Evolutionary conservation across 1,139 yeast genomes (phyloP).

Genomic region (Blastobotrys malaysiensis): DNA sequence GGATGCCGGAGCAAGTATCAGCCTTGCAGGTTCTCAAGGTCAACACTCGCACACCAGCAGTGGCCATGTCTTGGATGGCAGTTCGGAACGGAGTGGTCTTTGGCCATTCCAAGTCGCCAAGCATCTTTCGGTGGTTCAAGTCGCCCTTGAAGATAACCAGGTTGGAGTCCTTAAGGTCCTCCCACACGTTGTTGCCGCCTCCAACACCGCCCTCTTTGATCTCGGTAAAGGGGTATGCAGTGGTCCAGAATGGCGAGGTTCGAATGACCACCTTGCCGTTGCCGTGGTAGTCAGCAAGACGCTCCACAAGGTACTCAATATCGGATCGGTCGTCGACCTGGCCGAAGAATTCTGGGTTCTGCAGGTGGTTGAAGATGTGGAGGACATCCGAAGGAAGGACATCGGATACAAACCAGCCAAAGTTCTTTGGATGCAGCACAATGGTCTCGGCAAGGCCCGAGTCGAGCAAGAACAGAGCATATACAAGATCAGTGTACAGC

Average conservation of each 20-base stretch:
- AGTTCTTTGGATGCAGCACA: slow-evolving; percentile 78
- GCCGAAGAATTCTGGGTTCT: slow-evolving; percentile 48
- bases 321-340: slow-evolving; percentile 39
- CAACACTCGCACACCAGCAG: slow-evolving; percentile 53
- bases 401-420: slow-evolving; percentile 98
- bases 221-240: slow-evolving; percentile 62
- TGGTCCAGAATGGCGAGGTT: slow-evolving; percentile 83
- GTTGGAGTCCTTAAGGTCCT: slow-evolving; percentile 50
- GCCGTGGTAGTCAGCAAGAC: slow-evolving; percentile 44
- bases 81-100: slow-evolving; percentile 64
- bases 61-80: slow-evolving; percentile 67
- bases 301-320: slow-evolving; percentile 44
- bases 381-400: slow-evolving; percentile 79
- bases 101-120: slow-evolving; percentile 88
- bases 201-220: slow-evolving; percentile 50
- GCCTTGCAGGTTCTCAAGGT: slow-evolving; percentile 93
- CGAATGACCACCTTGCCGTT: slow-evolving; percentile 51
- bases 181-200: slow-evolving; percentile 53
- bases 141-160: slow-evolving; percentile 91
- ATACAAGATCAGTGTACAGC: slow-evolving; percentile 77
- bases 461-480: slow-evolving; percentile 71
- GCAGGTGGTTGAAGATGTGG: slow-evolving; percentile 53
- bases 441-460: slow-evolving; percentile 56
- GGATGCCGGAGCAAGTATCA: slow-evolving; percentile 87
- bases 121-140: slow-evolving; percentile 86